Evolutionary conservation across 1,139 yeast species (phyloP).

Genomic region (Sugiyamaella neomexicana): DNA sequence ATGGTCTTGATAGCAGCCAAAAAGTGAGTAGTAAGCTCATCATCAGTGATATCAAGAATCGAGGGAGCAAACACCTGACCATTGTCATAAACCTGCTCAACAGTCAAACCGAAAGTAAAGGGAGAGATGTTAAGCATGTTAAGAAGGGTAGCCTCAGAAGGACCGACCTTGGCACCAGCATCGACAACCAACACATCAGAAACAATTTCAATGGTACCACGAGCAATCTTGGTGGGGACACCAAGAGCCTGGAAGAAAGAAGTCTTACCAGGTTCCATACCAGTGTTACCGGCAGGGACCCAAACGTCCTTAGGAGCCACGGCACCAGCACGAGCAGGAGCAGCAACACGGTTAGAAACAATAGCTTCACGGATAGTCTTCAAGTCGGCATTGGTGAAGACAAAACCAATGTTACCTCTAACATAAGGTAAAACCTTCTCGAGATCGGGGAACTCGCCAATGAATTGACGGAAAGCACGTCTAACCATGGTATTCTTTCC

Average conservation of each 20-base stretch:
- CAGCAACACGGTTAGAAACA: slow-evolving; percentile 94
- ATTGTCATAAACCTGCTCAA: slow-evolving; percentile 95
- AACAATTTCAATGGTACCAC: slow-evolving; percentile 99
- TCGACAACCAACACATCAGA: slow-evolving; percentile 94
- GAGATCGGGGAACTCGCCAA: slow-evolving; percentile 89
- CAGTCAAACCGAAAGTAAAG: slow-evolving; percentile 97
- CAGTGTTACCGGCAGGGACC: slow-evolving; percentile 99
- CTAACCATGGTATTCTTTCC: slow-evolving; percentile 99
- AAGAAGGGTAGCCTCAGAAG: slow-evolving; percentile 97
- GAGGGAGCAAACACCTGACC: slow-evolving; percentile 98
- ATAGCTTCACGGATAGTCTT: slow-evolving; percentile 87
- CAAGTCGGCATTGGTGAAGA: slow-evolving; percentile 96
- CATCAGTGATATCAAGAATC: slow-evolving; percentile 98
- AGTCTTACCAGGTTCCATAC: slow-evolving; percentile 99
- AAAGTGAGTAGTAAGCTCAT: slow-evolving; percentile 90
- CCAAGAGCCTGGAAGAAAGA: slow-evolving; percentile 99
- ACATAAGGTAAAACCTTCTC: slow-evolving; percentile 94
- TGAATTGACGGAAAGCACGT: slow-evolving; percentile 98
- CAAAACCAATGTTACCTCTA: slow-evolving; percentile 98
- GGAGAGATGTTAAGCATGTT: slow-evolving; percentile 99
- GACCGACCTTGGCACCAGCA: slow-evolving; percentile 89
- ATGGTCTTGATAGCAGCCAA: slow-evolving; percentile 89
- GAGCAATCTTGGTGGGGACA: slow-evolving; percentile 99
- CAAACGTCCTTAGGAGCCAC: slow-evolving; percentile 96
- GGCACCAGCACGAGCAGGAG: slow-evolving; percentile 99